Evolutionary conservation across 805 yeast genomes (phyloP).

Genomic region (Cyberlindnera subsufficiens): DNA sequence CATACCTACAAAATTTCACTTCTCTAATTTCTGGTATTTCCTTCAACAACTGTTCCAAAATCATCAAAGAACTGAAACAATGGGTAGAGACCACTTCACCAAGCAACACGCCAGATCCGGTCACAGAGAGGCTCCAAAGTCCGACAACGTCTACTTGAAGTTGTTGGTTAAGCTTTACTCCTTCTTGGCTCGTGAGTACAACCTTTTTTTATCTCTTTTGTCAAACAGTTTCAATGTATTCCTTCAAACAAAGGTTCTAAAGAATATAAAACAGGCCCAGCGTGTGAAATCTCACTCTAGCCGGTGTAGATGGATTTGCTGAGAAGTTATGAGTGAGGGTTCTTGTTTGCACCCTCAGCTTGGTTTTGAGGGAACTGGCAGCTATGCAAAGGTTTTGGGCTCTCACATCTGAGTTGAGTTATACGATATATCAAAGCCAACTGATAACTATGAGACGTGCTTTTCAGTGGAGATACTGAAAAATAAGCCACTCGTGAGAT

Average conservation of each 20-base stretch:
- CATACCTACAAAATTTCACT: background rate
- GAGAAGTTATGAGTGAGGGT: slow-evolving; percentile 6
- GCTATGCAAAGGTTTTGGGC: background rate
- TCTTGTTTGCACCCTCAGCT: background rate
- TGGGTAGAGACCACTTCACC: slow-evolving; percentile 97
- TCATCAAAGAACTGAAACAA: slow-evolving; percentile 27
- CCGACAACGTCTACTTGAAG: slow-evolving; percentile 98
- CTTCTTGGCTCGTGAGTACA: slow-evolving; percentile 96
- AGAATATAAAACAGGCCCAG: background rate
- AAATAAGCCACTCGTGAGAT: slow-evolving; percentile 5
- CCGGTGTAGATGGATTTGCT: slow-evolving; percentile 1
- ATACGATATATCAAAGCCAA: background rate
- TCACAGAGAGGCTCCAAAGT: slow-evolving; percentile 99
- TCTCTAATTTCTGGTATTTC: background rate
- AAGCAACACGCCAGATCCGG: slow-evolving; percentile 95
- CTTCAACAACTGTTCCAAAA: background rate
- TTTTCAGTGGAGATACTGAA: slow-evolving; percentile 22
- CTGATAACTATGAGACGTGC: background rate
- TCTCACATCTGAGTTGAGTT: background rate
- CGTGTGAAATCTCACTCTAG: background rate
- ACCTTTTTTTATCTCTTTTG: no score
- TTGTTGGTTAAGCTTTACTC: slow-evolving; percentile 96
- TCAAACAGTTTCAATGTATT: no score
- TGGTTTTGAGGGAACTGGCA: background rate
- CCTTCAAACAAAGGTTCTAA: background rate